Conservation (phyloP, 2,329 filamentous ascomycete species). For the Nothomitra cinnamomea region DNA sequence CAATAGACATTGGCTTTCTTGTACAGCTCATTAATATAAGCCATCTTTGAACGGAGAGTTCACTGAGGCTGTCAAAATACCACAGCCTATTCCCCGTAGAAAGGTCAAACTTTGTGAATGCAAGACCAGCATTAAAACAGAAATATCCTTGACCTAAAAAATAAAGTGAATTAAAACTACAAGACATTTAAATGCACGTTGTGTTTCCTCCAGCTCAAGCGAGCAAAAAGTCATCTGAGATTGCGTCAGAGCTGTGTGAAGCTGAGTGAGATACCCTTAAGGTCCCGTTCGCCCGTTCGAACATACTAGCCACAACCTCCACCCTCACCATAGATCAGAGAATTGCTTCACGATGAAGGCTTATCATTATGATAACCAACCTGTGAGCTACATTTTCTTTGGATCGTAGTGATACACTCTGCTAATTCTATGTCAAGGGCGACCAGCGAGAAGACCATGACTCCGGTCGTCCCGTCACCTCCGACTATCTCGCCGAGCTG, state of each 20-base stretch:
- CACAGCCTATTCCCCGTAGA: no score
- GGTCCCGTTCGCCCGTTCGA: background rate
- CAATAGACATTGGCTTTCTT: no score
- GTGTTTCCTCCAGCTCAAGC: background rate
- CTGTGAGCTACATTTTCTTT: conserved; percentile 26
- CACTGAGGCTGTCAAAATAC: no score
- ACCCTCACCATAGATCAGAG: background rate
- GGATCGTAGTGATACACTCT: background rate
- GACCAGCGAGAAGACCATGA: conserved; percentile 88
- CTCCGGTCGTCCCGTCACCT: conserved; percentile 52
- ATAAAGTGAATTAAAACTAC: no score
- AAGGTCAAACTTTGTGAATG: no score
- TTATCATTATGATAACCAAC: conserved; percentile 53
- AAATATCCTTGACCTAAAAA: no score
- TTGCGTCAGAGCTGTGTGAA: no score
- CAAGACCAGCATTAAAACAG: no score
- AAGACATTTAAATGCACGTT: no score
- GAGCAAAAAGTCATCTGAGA: background rate
- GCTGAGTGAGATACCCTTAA: background rate
- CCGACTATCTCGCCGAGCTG: conserved; percentile 49
- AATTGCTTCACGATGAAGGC: conserved; percentile 40
- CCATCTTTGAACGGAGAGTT: no score
- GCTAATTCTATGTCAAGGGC: conserved; percentile 38
- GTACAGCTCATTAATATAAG: no score
- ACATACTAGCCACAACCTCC: background rate